Evolutionary conservation across 192 early-diverging fungal species (phyloP).

Genomic region (Coemansia sp.): DNA sequence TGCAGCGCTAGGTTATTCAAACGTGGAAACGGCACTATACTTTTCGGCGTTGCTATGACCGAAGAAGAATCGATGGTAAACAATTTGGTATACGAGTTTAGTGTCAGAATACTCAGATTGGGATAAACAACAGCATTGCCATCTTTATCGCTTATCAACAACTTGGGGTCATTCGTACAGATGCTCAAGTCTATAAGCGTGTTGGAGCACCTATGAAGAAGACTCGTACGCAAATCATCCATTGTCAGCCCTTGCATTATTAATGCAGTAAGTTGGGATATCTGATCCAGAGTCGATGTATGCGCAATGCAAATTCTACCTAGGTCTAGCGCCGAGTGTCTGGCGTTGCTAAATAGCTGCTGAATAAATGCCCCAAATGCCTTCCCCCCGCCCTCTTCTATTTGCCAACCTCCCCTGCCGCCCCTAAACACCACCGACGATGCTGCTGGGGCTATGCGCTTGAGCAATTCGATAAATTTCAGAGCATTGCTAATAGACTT

Average conservation of each 20-base stretch:
- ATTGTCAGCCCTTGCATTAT: not conserved
- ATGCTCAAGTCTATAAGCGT: not conserved
- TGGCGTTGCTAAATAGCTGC: not conserved
- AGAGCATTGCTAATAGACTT: not conserved
- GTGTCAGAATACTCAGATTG: not conserved
- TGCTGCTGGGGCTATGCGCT: not conserved
- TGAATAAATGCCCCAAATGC: not conserved
- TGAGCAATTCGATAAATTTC: not conserved
- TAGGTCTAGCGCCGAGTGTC: not conserved
- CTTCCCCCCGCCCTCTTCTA: not conserved
- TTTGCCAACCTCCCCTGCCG: not conserved
- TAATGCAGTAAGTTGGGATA: not conserved
- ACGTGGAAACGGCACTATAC: not conserved
- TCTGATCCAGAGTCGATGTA: not conserved
- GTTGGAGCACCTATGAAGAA: not conserved
- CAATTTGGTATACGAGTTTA: not conserved
- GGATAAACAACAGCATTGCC: conserved; percentile 1
- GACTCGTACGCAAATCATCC: not conserved
- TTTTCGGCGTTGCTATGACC: not conserved
- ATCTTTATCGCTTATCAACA: not conserved
- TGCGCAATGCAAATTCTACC: not conserved
- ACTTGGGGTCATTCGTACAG: not conserved
- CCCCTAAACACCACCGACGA: not conserved
- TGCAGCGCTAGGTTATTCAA: not conserved
- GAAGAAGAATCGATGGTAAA: no score